Evolutionary conservation across 2,329 filamentous ascomycete genomes (phyloP).

Genomic region (Ophiostoma quercus): DNA sequence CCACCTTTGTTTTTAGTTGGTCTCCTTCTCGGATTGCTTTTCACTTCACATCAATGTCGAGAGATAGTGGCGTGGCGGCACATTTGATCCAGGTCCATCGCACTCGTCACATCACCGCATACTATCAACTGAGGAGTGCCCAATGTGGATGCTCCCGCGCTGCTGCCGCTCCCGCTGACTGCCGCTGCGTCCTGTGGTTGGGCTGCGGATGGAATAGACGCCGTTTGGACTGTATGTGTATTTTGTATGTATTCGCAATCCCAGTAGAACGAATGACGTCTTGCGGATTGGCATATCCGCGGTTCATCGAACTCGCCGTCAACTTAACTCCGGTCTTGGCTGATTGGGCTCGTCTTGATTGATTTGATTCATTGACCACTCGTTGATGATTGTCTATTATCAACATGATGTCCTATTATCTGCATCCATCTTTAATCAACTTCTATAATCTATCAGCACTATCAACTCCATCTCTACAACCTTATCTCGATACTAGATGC

Average conservation of each 20-base stretch:
- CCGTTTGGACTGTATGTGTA: neutral
- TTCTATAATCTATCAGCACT: no score
- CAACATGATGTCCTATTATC: no score
- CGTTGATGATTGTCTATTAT: no score
- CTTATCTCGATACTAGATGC: conserved; percentile 11
- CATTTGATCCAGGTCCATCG: neutral
- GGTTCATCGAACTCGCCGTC: neutral
- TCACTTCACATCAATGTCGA: neutral
- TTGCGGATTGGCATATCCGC: neutral
- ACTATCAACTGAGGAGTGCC: neutral
- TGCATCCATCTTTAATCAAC: no score
- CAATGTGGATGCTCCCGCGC: conserved; percentile 11
- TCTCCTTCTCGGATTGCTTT: neutral
- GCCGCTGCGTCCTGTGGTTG: neutral
- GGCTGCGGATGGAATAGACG: conserved; percentile 8
- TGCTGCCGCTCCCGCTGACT: neutral
- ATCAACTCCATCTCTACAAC: no score
- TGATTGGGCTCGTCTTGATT: no score
- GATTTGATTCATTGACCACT: no score
- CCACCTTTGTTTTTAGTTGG: no score
- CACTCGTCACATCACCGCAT: neutral
- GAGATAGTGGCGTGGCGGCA: conserved; percentile 3
- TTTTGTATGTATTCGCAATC: no score
- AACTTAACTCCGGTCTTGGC: no score
- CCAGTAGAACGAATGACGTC: no score